Evolutionary conservation across 2,329 filamentous ascomycete species (phyloP).

Genomic region (Aspergillus puulaauensis): DNA sequence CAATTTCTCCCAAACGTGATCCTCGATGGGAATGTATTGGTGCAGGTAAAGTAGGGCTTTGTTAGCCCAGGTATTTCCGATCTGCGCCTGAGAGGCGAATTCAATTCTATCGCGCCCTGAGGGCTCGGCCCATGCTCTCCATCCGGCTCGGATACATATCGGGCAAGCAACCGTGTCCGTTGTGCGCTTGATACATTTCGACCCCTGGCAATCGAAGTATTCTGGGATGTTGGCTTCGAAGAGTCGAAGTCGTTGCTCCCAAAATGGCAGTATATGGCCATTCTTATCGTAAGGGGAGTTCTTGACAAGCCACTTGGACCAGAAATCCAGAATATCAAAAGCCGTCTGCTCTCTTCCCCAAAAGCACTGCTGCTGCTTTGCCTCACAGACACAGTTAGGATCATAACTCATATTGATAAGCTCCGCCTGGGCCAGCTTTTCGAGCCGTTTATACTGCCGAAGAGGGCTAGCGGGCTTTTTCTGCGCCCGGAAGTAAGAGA

Average conservation of each 20-base stretch:
- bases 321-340: constrained; percentile 10
- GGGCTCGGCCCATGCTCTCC: constrained; percentile 13
- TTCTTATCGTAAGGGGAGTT: constrained; percentile 11
- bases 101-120: neutral
- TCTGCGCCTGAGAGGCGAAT: constrained; percentile 8
- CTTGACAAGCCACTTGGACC: constrained; percentile 13
- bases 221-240: neutral
- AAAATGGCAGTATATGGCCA: constrained; percentile 13
- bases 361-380: constrained; percentile 12
- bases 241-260: constrained; percentile 10
- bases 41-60: constrained; percentile 4
- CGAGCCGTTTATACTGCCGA: constrained; percentile 12
- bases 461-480: constrained; percentile 3
- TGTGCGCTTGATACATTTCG: neutral
- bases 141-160: constrained; percentile 15
- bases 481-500: neutral
- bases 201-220: constrained; percentile 4
- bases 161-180: constrained; percentile 7
- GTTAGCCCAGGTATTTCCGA: constrained; percentile 6
- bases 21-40: constrained; percentile 4
- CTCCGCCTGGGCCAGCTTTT: constrained; percentile 13
- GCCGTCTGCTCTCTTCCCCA: constrained; percentile 6
- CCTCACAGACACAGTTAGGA: constrained; percentile 6
- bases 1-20: neutral
- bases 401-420: constrained; percentile 10